A percentile compares a stretch with the other conserved stretches of the same genome.
These are phyloP conservation scores for Toxicodendron radicans DNA, from an alignment of 345 rosid species.

Conservation along the genomic window DNA sequence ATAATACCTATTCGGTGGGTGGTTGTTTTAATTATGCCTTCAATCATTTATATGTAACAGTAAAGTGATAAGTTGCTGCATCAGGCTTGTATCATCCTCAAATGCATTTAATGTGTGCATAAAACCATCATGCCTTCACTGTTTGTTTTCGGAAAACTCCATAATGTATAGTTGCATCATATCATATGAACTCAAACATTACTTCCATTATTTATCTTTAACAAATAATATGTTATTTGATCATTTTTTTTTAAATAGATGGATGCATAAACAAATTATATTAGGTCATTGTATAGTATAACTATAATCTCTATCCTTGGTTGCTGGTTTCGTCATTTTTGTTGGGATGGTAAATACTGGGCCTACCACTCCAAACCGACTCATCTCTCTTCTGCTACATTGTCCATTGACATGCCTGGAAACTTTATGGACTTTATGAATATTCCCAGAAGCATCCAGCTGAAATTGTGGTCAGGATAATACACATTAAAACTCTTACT, in stretches of 20 bases:
- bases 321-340: conserved; percentile 17
- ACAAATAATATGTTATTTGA: no score
- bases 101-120: conserved; percentile 11
- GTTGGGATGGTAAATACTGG: conserved; percentile 11
- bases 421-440: neutral
- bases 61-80: neutral
- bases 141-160: no score
- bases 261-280: no score
- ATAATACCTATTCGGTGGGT: conserved; percentile 15
- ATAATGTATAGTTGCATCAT: no score
- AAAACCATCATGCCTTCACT: no score
- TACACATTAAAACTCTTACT: neutral
- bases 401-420: neutral
- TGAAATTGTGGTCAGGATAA: no score
- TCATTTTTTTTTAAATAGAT: no score
- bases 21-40: conserved; percentile 17
- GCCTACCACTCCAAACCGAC: conserved; percentile 14
- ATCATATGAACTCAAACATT: no score
- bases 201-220: no score
- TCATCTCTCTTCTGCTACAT: neutral
- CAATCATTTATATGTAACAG: conserved; percentile 12
- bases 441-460: neutral
- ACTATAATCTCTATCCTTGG: no score
- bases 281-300: no score
- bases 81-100: neutral